Evolutionary conservation across 129 eudicot genomes (phyloP).

Genomic region (Erigeron canadensis): DNA sequence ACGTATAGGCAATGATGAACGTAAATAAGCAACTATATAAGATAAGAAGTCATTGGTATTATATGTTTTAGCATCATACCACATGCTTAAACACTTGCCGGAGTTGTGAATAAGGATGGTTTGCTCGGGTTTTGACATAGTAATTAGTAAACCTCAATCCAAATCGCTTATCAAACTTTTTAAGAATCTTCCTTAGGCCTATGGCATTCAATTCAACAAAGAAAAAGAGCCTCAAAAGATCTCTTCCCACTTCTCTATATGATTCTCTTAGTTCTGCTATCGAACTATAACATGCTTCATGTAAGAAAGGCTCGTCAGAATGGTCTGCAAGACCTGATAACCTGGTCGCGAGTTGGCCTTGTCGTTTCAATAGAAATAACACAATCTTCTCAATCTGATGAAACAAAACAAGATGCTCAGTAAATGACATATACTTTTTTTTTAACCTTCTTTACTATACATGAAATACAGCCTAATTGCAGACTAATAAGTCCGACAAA

Average conservation of each 20-base stretch:
- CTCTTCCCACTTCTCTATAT: slow-evolving; percentile 54
- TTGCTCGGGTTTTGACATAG: slow-evolving; percentile 66
- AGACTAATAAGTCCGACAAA: background rate
- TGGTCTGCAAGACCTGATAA: slow-evolving; percentile 36
- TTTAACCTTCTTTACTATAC: background rate
- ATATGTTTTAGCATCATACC: slow-evolving; percentile 31
- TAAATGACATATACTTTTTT: background rate
- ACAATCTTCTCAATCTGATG: slow-evolving; percentile 65
- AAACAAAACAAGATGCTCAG: slow-evolving; percentile 17
- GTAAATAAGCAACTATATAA: slow-evolving; percentile 3
- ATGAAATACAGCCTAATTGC: background rate
- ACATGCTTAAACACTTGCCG: slow-evolving; percentile 67
- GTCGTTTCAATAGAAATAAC: slow-evolving; percentile 43
- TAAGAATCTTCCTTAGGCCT: slow-evolving; percentile 61
- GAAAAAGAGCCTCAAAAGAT: slow-evolving; percentile 56
- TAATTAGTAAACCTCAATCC: slow-evolving; percentile 55
- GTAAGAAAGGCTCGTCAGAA: slow-evolving; percentile 24
- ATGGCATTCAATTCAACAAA: slow-evolving; percentile 65
- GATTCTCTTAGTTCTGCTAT: slow-evolving; percentile 40
- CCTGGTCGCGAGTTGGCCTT: slow-evolving; percentile 60
- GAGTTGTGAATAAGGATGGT: slow-evolving; percentile 71
- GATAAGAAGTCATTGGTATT: background rate
- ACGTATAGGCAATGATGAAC: slow-evolving; percentile 11
- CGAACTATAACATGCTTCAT: slow-evolving; percentile 33
- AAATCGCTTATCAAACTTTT: slow-evolving; percentile 62